Base-by-base conservation (phyloP, 2,329 filamentous ascomycete species). In the Coleophoma eucalyptorum region DNA sequence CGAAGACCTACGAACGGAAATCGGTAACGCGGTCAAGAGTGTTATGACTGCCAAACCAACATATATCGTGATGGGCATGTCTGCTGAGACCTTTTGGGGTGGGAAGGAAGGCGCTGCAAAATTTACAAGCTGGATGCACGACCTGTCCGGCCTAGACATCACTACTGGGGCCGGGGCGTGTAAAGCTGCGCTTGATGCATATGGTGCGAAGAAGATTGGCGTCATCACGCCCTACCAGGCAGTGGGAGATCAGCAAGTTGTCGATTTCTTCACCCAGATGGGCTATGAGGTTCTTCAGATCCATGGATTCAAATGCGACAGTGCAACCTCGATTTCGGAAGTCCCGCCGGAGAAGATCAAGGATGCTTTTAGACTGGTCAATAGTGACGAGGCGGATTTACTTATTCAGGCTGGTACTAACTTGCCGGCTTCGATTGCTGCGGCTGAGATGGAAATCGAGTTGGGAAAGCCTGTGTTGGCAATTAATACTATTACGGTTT, bases 21-120 rank as follows among this genome's bases (percentile, higher is more conserved):
- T 65, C 46, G 59, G 62, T 21, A 56, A 49, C 16, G 64, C 64
- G 7, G 65, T 67, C 5, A 43, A 56, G 21, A 58, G 55, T 32
- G 62, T 64, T 13, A 58, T 58, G 54, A 59, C 60, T 18, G 61
- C 59, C 19, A 53, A 60, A 43, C 58, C 61, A 8, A 65, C 65
- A 31, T 66, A 59, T 55, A 55, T 66, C 50, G 64, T 66, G 26
- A 66, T 67, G 64, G 63, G 65, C 18, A 67, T 67, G 63, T 61
- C 55, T 4, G 62, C 62, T 1, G 65, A 66, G 55, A 66, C 63
- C 3, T 66, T 67, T 56, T 66, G 64, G 65, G 64, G 63, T 15
- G 63, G 64, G 10, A 57, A 57, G 42, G 55, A 56, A n/a, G 63
- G 65, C 11, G 64, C 64, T 8, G 52, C 55, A 8, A 56, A 65